Evolutionary conservation across 2,329 filamentous ascomycete genomes (phyloP), one percentile per base, ranked within the genome.

Genomic region (Dothistroma pini): DNA sequence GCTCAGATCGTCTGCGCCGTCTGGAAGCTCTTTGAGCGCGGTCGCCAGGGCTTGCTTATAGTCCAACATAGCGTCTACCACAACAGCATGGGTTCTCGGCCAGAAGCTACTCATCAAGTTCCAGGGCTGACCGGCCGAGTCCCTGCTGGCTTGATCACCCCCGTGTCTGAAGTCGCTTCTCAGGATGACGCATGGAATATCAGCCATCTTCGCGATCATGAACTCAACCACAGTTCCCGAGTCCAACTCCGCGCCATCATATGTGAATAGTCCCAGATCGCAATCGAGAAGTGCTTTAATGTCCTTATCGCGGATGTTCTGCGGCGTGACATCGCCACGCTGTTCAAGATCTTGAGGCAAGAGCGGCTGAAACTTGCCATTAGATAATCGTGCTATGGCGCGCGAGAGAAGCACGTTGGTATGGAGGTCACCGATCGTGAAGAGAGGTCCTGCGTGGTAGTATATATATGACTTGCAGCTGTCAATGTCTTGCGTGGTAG

Each of bases 171-270:
- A 64, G 22, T 64, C 63, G 22, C 57, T 60, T n/a, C 63, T 14
- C 35, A 64, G 52, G 2, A 64, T 62, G 4, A 64, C 63, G n/a
- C 44, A 50, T 2, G 63, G 63, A 25, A 64, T 60, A 48, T 64
- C 63, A 5, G 63, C 63, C 34, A 64, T 57, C 16, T 64, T 64
- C 2, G 63, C 60, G 16, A 64, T 52, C 60, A 62, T 62, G 55
- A 59, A 64, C 41, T 64, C 63, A 11, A 64, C 60, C 16, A 64
- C 63, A 22, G 63, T 64, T 32, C 63, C 63, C 16, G 63, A 64
- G 19, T 64, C 63, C 51, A 64, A 49, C 44, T 64, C 63, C 11
- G 60, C 41, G 29, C 63, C 63, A 54, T 65, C 63, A 32, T 61
- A 65, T 3, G 63, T 65, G 41, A 63, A 59, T 4, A 65, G 35